Conservation (phyloP, 2,329 filamentous ascomycete species). For the Aspergillus amoenus region DNA sequence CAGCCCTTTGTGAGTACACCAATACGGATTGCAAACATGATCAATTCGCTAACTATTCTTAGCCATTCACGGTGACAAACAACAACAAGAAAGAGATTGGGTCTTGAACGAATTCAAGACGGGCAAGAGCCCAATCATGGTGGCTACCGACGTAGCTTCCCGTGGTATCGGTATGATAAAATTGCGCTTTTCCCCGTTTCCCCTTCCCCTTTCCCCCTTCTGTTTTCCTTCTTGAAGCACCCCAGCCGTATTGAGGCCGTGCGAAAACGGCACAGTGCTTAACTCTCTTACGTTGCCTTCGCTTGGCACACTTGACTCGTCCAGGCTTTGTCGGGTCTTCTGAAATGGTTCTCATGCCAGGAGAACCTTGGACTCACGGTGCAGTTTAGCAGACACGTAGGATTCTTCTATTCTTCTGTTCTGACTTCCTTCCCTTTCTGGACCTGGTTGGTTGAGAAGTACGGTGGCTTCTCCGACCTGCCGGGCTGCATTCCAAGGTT, state of each 20-base stretch:
- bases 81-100: conserved; percentile 99
- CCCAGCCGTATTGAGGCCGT: conserved; percentile 54
- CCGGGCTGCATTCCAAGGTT: conserved; percentile 76
- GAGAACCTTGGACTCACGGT: conserved; percentile 85
- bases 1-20: conserved; percentile 76
- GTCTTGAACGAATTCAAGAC: conserved; percentile 99
- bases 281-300: conserved; percentile 79
- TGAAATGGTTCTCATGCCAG: conserved; percentile 71
- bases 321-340: conserved; percentile 79
- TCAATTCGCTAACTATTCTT: conserved; percentile 37
- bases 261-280: conserved; percentile 71
- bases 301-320: conserved; percentile 84
- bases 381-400: conserved; percentile 63
- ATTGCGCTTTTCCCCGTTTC: conserved; percentile 49
- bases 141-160: conserved; percentile 98
- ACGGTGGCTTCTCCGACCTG: conserved; percentile 64
- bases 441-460: conserved; percentile 67
- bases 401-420: conserved; percentile 51
- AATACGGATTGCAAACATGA: conserved; percentile 21
- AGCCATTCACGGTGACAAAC: conserved; percentile 99
- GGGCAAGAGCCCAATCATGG: conserved; percentile 99
- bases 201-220: conserved; percentile 26
- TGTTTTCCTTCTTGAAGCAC: conserved; percentile 37
- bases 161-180: conserved; percentile 99
- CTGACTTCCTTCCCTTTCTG: conserved; percentile 67